phyloP scores from a whole-genome alignment of 2,329 filamentous ascomycete genomes.

The Calonectria leucothoes region DNA sequence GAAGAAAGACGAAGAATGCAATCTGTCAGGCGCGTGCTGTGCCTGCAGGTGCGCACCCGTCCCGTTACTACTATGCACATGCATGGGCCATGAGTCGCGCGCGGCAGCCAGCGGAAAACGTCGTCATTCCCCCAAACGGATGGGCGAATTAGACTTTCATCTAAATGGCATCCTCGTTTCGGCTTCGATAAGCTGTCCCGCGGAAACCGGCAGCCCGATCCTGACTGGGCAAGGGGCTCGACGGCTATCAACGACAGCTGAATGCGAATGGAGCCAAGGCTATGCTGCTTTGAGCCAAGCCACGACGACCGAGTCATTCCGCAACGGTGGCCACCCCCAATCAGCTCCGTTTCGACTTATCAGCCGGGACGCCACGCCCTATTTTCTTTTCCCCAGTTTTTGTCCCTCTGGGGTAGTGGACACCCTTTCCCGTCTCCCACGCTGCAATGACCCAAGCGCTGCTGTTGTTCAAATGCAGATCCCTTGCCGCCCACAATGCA shows the following conservation, averaged over 20 bases:
- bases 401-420: not conserved
- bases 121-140: not conserved
- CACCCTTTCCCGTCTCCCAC: not conserved
- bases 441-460: not conserved
- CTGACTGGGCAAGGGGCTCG: not conserved
- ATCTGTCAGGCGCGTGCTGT: not conserved
- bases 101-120: not conserved
- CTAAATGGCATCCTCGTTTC: not conserved
- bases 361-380: not conserved
- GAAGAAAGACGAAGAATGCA: not conserved
- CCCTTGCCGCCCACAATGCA: not conserved
- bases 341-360: not conserved
- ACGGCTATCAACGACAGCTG: not conserved
- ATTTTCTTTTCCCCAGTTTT: not conserved
- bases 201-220: not conserved
- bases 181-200: not conserved
- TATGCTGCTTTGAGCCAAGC: not conserved
- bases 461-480: not conserved
- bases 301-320: not conserved
- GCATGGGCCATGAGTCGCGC: not conserved
- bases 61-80: too few species aligned
- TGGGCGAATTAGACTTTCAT: not conserved
- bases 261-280: not conserved
- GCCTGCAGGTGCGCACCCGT: not conserved
- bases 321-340: not conserved